Percentiles rank a stretch among this genome's conserved stretches.
These are phyloP conservation scores for Boletus barrowsii DNA, from an alignment of 768 basidiomycete species.

Conservation along the genomic window DNA sequence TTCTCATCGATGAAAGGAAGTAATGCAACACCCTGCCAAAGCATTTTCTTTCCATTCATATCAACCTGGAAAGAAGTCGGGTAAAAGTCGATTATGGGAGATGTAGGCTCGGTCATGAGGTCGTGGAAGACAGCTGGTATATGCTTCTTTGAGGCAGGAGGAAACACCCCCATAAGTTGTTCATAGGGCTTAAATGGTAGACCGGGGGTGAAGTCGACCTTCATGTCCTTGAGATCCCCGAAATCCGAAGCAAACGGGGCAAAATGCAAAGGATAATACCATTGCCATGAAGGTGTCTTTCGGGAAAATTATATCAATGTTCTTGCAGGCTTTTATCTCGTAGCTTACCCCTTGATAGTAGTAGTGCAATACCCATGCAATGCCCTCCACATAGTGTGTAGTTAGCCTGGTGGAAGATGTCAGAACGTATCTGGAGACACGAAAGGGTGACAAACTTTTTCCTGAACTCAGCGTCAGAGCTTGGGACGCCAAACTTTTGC, in stretches of 20 bases:
- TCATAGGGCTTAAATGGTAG: constrained; percentile 96
- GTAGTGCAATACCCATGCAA: constrained; percentile 94
- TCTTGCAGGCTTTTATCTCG: not conserved
- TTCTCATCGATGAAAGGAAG: constrained; percentile 92
- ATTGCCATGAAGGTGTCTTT: constrained; percentile 93
- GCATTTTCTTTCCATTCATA: constrained; percentile 99
- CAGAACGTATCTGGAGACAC: constrained; percentile 2
- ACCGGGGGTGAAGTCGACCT: constrained; percentile 76
- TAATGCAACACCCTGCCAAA: constrained; percentile 97
- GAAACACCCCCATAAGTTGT: constrained; percentile 98
- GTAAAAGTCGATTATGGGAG: constrained; percentile 96
- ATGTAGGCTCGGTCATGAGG: constrained; percentile 83
- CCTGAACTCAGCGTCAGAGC: constrained; percentile 67
- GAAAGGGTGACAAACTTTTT: constrained; percentile 53
- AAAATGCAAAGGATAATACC: constrained; percentile 99
- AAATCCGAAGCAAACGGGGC: constrained; percentile 98
- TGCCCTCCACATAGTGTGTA: constrained; percentile 84
- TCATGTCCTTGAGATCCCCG: constrained; percentile 69
- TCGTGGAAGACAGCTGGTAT: constrained; percentile 83
- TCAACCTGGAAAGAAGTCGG: constrained; percentile 90
- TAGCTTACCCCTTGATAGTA: constrained; percentile 93
- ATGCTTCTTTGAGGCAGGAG: constrained; percentile 80
- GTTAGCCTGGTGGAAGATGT: constrained; percentile 54
- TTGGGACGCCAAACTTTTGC: constrained; percentile 83
- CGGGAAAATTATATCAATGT: constrained; percentile 18